phyloP scores from a whole-genome alignment of 2,329 filamentous ascomycete species.

The Nothophoma quercina region DNA sequence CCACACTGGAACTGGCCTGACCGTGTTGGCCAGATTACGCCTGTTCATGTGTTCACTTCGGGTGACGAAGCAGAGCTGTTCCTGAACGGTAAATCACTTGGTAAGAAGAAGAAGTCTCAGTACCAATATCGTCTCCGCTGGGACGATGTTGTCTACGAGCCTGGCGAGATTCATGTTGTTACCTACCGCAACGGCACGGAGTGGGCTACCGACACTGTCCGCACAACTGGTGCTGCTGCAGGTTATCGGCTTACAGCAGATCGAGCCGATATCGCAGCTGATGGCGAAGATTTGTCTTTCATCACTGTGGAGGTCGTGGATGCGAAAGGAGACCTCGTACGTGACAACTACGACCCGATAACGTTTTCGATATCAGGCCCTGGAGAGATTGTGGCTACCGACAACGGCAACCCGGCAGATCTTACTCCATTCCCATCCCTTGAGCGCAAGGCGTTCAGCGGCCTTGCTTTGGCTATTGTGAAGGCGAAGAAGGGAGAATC shows the following conservation, averaged over 20 bases:
- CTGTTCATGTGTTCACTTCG: slow-evolving; percentile 62
- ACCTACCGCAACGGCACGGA: slow-evolving; percentile 57
- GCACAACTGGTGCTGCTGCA: slow-evolving; percentile 54
- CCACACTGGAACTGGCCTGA: slow-evolving; percentile 66
- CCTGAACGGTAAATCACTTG: slow-evolving; percentile 59
- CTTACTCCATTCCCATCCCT: slow-evolving; percentile 30
- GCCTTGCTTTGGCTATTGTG: slow-evolving; percentile 36
- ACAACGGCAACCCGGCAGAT: slow-evolving; percentile 37
- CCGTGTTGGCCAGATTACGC: slow-evolving; percentile 57
- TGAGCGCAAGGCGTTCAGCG: slow-evolving; percentile 37
- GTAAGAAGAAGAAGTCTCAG: slow-evolving; percentile 47
- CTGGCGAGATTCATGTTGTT: slow-evolving; percentile 58
- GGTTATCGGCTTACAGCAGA: slow-evolving; percentile 53
- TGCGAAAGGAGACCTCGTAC: slow-evolving; percentile 53
- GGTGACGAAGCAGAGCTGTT: slow-evolving; percentile 65
- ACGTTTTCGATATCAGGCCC: slow-evolving; percentile 54
- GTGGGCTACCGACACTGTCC: slow-evolving; percentile 56
- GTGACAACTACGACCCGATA: slow-evolving; percentile 53
- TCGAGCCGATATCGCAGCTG: slow-evolving; percentile 49
- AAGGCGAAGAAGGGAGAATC: slow-evolving; percentile 4
- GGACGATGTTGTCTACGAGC: slow-evolving; percentile 59
- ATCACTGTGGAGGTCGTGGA: slow-evolving; percentile 58
- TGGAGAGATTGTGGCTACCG: slow-evolving; percentile 52
- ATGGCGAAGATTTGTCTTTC: slow-evolving; percentile 58
- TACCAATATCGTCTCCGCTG: slow-evolving; percentile 61